phyloP scores from a whole-genome alignment of 2,329 filamentous ascomycete genomes.

The Diaporthe sp. region DNA sequence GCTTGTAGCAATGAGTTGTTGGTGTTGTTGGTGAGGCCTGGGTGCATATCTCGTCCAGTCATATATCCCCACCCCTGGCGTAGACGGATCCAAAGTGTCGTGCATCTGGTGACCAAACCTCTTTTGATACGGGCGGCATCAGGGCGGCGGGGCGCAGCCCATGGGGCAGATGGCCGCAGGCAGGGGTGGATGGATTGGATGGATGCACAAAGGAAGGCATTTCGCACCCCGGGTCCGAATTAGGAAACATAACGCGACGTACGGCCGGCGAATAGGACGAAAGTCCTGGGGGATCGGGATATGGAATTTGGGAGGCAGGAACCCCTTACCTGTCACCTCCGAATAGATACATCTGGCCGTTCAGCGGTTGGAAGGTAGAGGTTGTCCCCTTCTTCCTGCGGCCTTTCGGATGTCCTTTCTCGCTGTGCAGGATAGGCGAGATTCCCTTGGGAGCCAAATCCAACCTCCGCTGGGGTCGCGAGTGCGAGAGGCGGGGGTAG shows the following conservation, averaged over 20 bases:
- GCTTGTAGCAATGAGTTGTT: neutral
- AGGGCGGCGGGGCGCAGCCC: neutral
- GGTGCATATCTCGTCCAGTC: too few species aligned
- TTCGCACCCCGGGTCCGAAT: neutral
- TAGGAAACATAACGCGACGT: slow-evolving; percentile 10
- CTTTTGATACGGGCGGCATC: neutral
- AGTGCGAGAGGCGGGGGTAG: neutral
- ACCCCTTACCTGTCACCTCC: slow-evolving; percentile 40
- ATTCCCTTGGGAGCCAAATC: neutral
- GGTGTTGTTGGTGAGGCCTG: neutral
- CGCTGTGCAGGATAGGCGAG: neutral
- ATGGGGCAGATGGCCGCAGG: neutral
- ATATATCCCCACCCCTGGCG: neutral
- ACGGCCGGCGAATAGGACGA: neutral
- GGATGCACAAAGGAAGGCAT: neutral
- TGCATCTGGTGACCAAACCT: slow-evolving; percentile 20
- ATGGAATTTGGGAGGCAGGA: neutral
- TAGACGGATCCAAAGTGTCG: slow-evolving; percentile 2
- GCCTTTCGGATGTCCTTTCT: slow-evolving; percentile 7
- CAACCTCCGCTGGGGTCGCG: neutral
- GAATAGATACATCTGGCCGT: slow-evolving; percentile 37
- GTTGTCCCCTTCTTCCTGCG: neutral
- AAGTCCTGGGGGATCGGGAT: neutral
- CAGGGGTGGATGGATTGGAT: slow-evolving; percentile 9
- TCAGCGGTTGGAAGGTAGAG: neutral